phyloP scores from a whole-genome alignment of 192 early-diverging fungal genomes.

The Haplosporangium gracile region DNA sequence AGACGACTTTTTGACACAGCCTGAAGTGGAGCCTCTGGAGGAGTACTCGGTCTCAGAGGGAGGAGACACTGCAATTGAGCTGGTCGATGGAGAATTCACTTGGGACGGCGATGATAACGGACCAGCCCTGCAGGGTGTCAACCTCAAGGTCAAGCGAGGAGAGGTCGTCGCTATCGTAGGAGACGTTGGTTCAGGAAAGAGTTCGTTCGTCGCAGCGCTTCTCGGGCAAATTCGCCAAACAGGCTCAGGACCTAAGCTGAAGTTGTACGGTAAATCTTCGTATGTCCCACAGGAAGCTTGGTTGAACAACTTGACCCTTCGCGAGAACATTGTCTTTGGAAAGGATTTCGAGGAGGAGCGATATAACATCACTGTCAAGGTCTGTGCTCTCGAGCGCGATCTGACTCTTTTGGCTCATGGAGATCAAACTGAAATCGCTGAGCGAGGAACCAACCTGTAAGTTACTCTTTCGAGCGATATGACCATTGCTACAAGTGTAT shows the following conservation, averaged over 20 bases:
- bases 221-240: conserved; percentile 63
- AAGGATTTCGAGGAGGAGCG: conserved; percentile 64
- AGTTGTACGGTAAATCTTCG: conserved; percentile 74
- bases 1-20: conserved; percentile 25
- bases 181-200: conserved; percentile 85
- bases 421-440: conserved; percentile 73
- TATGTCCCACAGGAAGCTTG: conserved; percentile 88
- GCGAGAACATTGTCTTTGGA: conserved; percentile 79
- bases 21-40: conserved; percentile 66
- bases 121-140: conserved; percentile 49
- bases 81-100: conserved; percentile 55
- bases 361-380: conserved; percentile 65
- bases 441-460: conserved; percentile 82
- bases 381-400: conserved; percentile 86
- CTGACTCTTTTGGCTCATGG: conserved; percentile 77
- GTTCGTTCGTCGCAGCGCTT: conserved; percentile 81
- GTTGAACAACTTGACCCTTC: conserved; percentile 82
- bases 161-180: conserved; percentile 84
- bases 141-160: conserved; percentile 55
- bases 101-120: conserved; percentile 73
- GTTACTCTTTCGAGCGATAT: not conserved
- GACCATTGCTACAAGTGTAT: not conserved
- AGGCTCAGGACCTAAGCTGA: conserved; percentile 28
- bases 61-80: conserved; percentile 23
- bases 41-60: conserved; percentile 41